Evolutionary conservation across 805 yeast species (phyloP), one percentile per base, ranked within the genome.

Genomic region (Blastobotrys muscicola): DNA sequence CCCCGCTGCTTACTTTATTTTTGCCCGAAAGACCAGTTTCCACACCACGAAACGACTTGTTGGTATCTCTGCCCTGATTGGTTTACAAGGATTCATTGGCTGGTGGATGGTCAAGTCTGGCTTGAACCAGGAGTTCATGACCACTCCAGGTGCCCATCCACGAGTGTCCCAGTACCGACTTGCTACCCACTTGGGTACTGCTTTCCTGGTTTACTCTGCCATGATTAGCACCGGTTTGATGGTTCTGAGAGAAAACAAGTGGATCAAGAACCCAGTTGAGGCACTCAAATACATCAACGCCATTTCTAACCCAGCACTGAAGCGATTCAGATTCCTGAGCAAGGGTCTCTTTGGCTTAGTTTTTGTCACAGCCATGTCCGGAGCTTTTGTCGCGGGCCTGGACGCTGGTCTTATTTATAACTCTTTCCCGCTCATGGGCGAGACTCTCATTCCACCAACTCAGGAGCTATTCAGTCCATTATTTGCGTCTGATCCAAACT

Each of bases 81-180:
- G 95, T 8, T 67, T 92, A 39, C 98, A 92, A 69, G 98, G 98
- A 42, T 83, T 81, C 42, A 82, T 92, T 52, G 98, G 98, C 29
- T 92, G 98, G 98, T 92, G 99, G 99, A 92, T 92, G 98, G 98
- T 92, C 42, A 79, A 84, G 56, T 85, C 96, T 8, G 98, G 98
- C 29, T 71, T 92, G 44, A 94, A 87, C 59, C 82, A 82, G 56
- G 73, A 80, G 36, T 82, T 82, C 57, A 68, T 92, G 39, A 74
- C 73, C 15, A 87, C 82, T 51, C 75, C 95, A 60, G 82, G 76
- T 38, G 79, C 95, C 0, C 94, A 90, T 59, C 98, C 98, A n/a
- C 86, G 98, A 0, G 98, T 92, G 2, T 85, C 96, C 4, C 97
- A 85, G 58, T 92, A 92, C 60, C 75, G 98, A 62, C 70, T 92